These are phyloP conservation scores for Penicillium paradoxum DNA, from an alignment of 495 filamentous ascomycete species.

Conservation along the genomic window DNA sequence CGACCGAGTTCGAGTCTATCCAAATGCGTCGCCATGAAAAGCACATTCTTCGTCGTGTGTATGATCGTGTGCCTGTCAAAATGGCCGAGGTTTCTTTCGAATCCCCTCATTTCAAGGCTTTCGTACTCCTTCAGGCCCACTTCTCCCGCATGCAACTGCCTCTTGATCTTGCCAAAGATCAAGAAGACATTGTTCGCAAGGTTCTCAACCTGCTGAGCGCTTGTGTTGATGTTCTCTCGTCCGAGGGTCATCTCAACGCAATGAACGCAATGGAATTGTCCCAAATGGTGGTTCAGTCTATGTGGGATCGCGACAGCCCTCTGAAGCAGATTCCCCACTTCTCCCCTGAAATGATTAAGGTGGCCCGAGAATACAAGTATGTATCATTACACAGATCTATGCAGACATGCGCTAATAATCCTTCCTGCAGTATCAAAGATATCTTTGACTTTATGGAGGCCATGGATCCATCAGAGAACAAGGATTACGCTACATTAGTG, in stretches of 20 bases:
- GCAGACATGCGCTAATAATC: constrained; percentile 31
- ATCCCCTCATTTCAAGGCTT: constrained; percentile 97
- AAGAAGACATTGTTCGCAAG: constrained; percentile 81
- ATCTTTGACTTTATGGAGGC: constrained; percentile 98
- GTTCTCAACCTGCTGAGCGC: constrained; percentile 85
- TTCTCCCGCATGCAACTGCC: constrained; percentile 96
- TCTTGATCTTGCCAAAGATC: constrained; percentile 94
- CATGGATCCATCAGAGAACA: constrained; percentile 91
- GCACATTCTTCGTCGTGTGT: constrained; percentile 80
- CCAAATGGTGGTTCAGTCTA: constrained; percentile 97
- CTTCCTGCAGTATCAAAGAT: constrained; percentile 61
- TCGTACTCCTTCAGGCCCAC: constrained; percentile 92
- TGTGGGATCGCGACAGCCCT: constrained; percentile 97
- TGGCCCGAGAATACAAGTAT: constrained; percentile 73
- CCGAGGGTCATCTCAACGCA: constrained; percentile 92
- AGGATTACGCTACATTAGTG: constrained; percentile 68
- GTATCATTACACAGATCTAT: constrained; percentile 22
- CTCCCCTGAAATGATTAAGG: constrained; percentile 73
- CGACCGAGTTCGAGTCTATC: constrained; percentile 92
- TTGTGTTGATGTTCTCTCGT: constrained; percentile 90
- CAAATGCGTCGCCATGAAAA: constrained; percentile 95
- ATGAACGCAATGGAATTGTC: constrained; percentile 99
- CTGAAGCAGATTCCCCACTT: constrained; percentile 98
- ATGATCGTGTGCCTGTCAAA: constrained; percentile 92
- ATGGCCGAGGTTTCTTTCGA: constrained; percentile 81